Evolutionary conservation across 2,329 filamentous ascomycete species (phyloP).

Genomic region (Fusarium continuum): DNA sequence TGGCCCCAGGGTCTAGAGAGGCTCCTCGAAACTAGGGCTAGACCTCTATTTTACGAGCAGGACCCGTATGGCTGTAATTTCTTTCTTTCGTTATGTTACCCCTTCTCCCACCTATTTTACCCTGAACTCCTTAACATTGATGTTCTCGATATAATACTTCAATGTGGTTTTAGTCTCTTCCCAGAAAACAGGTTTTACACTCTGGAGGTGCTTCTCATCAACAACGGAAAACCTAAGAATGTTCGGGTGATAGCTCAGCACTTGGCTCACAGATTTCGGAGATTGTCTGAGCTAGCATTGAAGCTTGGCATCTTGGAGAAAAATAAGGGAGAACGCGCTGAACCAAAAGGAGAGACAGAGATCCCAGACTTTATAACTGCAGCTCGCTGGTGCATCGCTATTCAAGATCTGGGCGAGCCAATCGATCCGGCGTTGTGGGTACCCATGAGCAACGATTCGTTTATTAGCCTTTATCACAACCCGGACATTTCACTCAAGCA

Average conservation of each 20-base stretch:
- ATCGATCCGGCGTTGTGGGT: not conserved
- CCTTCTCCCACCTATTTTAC: too few species aligned
- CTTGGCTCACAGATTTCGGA: not conserved
- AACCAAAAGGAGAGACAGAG: not conserved
- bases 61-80: not conserved
- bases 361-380: not conserved
- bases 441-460: not conserved
- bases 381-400: not conserved
- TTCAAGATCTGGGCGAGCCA: not conserved
- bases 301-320: not conserved
- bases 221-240: too few species aligned
- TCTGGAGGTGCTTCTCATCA: too few species aligned
- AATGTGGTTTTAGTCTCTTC: not conserved
- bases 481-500: accelerated
- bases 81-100: not conserved
- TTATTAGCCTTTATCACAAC: not conserved
- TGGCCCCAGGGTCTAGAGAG: not conserved
- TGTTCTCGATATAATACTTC: not conserved
- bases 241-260: not conserved
- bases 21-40: not conserved
- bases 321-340: not conserved
- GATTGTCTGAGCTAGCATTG: not conserved
- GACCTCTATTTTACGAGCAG: not conserved
- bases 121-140: not conserved
- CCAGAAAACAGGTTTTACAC: accelerated